Evolutionary conservation across 805 yeast species (phyloP).

Genomic region (Schwanniomyces vanrijiae): DNA sequence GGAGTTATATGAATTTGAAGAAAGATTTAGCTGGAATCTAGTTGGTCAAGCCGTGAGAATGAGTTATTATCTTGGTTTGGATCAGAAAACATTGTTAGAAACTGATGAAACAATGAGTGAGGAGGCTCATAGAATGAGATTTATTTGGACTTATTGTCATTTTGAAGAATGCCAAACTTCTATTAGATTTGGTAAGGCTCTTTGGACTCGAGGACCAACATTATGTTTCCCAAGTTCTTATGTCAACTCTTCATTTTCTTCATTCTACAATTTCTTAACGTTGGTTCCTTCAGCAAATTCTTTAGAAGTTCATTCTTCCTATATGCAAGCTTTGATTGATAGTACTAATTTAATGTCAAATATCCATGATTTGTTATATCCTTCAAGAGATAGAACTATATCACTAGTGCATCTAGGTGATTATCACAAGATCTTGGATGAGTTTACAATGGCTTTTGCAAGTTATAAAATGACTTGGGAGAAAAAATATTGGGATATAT

Average conservation of each 20-base stretch:
- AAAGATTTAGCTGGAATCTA: slow-evolving; percentile 5
- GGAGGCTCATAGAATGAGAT: slow-evolving; percentile 4
- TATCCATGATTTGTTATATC: slow-evolving; percentile 5
- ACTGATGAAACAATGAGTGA: slow-evolving; percentile 3
- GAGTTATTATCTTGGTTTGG: slow-evolving; percentile 4
- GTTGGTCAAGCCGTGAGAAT: slow-evolving; percentile 5
- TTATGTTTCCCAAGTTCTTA: slow-evolving; percentile 2
- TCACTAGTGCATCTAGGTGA: slow-evolving; percentile 3
- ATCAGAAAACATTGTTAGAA: slow-evolving; percentile 2
- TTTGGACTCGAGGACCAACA: slow-evolving; percentile 4
- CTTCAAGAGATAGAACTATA: slow-evolving; percentile 5
- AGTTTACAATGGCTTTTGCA: slow-evolving; percentile 4
- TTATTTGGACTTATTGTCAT: slow-evolving; percentile 5
- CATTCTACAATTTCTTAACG: slow-evolving; percentile 1
- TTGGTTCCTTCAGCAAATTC: slow-evolving; percentile 3
- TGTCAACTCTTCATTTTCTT: slow-evolving; percentile 3
- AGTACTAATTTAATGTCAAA: slow-evolving; percentile 3
- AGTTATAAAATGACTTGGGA: slow-evolving; percentile 3
- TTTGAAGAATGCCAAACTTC: slow-evolving; percentile 4
- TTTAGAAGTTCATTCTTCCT: slow-evolving; percentile 1
- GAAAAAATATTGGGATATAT: slow-evolving; percentile 3
- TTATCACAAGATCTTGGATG: slow-evolving; percentile 3
- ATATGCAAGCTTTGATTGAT: slow-evolving; percentile 4
- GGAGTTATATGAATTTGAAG: slow-evolving; percentile 4
- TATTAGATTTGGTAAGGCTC: slow-evolving; percentile 2